Conservation (phyloP, 805 yeast species). For the Wickerhamiella qilinensis region DNA sequence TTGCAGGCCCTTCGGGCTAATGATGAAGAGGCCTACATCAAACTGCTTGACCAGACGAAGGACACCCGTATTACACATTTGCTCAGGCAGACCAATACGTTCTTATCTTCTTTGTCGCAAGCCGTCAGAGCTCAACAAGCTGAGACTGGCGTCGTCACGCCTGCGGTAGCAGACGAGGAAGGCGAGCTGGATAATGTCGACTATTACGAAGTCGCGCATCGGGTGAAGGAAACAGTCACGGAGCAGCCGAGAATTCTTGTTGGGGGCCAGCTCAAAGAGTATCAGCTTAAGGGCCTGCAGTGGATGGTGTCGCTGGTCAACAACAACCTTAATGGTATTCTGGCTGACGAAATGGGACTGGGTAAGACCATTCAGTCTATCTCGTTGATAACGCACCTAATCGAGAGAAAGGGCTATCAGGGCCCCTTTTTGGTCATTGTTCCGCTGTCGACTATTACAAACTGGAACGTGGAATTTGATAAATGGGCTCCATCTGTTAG, state of each 20-base stretch:
- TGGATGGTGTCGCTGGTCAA: conserved; percentile 97
- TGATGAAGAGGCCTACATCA: conserved; percentile 95
- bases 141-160: conserved; percentile 11
- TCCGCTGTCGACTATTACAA: conserved; percentile 83
- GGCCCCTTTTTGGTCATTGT: conserved; percentile 91
- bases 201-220: conserved; percentile 87
- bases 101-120: conserved; percentile 75
- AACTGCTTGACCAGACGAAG: conserved; percentile 86
- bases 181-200: conserved; percentile 46
- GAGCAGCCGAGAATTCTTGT: conserved; percentile 70
- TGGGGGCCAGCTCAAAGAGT: conserved; percentile 87
- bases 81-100: conserved; percentile 77
- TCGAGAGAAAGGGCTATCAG: conserved; percentile 54
- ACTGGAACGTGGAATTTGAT: conserved; percentile 92
- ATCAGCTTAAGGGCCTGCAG: conserved; percentile 84
- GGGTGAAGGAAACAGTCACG: conserved; percentile 60
- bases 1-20: conserved; percentile 89
- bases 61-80: conserved; percentile 95
- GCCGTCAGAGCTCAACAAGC: conserved; percentile 81
- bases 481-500: conserved; percentile 89
- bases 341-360: conserved; percentile 97
- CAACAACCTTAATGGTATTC: conserved; percentile 85
- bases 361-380: conserved; percentile 95
- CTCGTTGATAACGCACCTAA: conserved; percentile 67
- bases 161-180: conserved; percentile 14